A percentile compares a stretch with the other conserved stretches of the same genome.
These are phyloP conservation scores for Chaetomidium leptoderma DNA, from an alignment of 495 filamentous ascomycete species.

Conservation along the genomic window DNA sequence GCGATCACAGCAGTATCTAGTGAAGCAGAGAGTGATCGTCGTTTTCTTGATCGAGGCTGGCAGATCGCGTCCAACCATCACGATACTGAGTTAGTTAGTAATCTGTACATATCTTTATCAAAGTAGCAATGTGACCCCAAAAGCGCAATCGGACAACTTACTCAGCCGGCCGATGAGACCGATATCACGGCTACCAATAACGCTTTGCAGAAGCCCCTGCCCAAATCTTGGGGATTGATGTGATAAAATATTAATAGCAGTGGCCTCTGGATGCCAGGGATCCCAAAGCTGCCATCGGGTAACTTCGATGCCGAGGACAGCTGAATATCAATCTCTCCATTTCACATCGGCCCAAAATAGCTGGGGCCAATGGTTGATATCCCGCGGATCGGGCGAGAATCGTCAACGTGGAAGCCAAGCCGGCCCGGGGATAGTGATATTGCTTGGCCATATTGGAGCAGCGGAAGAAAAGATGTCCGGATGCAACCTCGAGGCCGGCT, in stretches of 20 bases:
- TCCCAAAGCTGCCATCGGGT: neutral
- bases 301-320: neutral
- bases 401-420: too few species aligned
- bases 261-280: neutral
- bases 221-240: neutral
- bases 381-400: too few species aligned
- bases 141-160: too few species aligned
- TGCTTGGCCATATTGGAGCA: neutral
- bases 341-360: neutral
- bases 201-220: neutral
- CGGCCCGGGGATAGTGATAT: neutral
- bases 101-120: too few species aligned
- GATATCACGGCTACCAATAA: neutral
- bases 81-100: too few species aligned
- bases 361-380: too few species aligned
- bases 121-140: too few species aligned
- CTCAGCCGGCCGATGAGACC: neutral
- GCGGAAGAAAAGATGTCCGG: slow-evolving; percentile 1
- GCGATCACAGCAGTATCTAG: too few species aligned
- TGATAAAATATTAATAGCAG: slow-evolving; percentile 11
- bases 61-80: too few species aligned
- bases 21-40: too few species aligned
- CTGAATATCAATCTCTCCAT: neutral
- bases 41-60: too few species aligned
- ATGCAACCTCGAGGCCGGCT: neutral